Base-by-base conservation (phyloP, 2,329 filamentous ascomycete genomes). In the Aspergillus awamori region DNA sequence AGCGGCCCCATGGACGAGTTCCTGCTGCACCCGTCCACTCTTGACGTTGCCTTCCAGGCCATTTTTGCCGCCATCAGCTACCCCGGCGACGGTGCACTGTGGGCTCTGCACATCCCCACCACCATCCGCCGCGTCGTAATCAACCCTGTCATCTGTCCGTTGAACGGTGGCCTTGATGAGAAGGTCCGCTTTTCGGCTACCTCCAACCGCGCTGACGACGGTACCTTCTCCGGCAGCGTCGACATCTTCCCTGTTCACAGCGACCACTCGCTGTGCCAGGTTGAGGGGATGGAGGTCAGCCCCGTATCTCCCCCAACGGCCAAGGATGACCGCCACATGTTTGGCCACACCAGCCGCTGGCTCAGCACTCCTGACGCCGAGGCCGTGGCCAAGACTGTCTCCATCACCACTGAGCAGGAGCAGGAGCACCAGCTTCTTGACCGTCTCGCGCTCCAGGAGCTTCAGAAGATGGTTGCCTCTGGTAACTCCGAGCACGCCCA, bases 11-110 rank as follows among this genome's bases (percentile, higher is more conserved):
- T 17, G 30, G 28, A 26, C 7, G 15, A 26, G 15, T 17, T 20
- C 5, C 1, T 38, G 43, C 22, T 59, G 11, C 26, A 59, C 13
- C 57, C 57, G 3, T 51, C 57, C n/a, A 26, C 39, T 13, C 28
- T 54, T 13, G 57, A 59, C 13, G 26, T 28, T 4, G 52, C 57
- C 13, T 47, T 59, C 41, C 57, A 59, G 28, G 17, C 49, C 7
- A n/a, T 53, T 6, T 38, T 53, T 20, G 22, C 28, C 13, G 49
- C 49, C 2, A 17, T 17, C 13, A 36, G 49, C 30, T 53, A 30
- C n/a, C 49, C 49, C 13, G 49, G 49, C 8, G 49, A 53, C 15
- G 49, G 49, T 22, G 28, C 13, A 6, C 49, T 53, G 13, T 38
- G 30, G 49, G 8, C 15, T 22, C 15, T 22, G 28, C 49, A 53